Evolutionary conservation across 257 asterid species (phyloP), one percentile per base, ranked within the genome.

Genomic region (Leptodermis oblonga): DNA sequence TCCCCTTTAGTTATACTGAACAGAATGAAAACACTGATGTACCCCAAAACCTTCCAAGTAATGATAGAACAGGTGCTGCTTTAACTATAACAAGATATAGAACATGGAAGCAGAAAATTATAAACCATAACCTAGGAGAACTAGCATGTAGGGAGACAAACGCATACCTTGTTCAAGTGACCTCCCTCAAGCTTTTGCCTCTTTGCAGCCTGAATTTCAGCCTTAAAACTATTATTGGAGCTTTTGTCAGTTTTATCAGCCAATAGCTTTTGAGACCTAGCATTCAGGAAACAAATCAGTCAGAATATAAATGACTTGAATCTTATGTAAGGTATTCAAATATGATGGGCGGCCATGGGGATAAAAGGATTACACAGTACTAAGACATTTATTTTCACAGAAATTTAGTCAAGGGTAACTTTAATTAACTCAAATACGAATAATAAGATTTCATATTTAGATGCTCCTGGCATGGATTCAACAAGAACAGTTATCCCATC

Each of bases 131-230:
- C 71, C 56, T 67, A 49, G 37, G 33, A 46, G 36, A 55, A 74
- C 22, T 43, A 52, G 8, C 13, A n/a, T 41, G 53, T 30, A 56
- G 62, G 28, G 34, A 52, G 67, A 65, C 31, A 65, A 67, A 55
- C 22, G 1, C 36, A 51, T 53, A 93, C 99, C 97, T 91, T 94
- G 70, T 78, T 75, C 67, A 82, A 78, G 76, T 82, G 95, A 82
- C 99, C 99, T 62, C 93, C 89, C 53, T 89, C 99, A 70, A 94
- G 97, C 81, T 94, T 94, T 78, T 91, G 97, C 67, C 99, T 89
- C 87, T 94, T 94, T 49, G 96, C 82, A 79, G 97, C 95, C 82
- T 94, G 99, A 82, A 81, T 86, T 77, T 94, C 99, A 48, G 80
- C 36, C 54, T 68, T 81, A 79, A 75, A 63, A 49, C 74, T 67